phyloP scores from a whole-genome alignment of 441 rosid genomes.

The Populus hybrid region DNA sequence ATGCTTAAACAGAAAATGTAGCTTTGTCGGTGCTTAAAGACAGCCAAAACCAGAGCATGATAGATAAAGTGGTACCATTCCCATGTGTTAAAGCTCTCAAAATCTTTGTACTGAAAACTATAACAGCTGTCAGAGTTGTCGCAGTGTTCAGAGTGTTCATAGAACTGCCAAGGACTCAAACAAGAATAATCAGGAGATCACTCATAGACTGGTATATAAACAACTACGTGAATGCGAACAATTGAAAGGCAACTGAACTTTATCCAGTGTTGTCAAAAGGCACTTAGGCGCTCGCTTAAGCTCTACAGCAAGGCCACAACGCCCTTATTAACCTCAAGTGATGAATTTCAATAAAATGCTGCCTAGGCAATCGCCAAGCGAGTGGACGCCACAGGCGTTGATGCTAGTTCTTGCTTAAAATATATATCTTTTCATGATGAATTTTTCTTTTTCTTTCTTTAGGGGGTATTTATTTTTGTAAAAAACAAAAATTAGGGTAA shows the following conservation, averaged over 20 bases:
- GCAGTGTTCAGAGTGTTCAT: conserved; percentile 20
- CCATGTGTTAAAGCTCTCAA: conserved; percentile 18
- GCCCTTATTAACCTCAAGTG: no score
- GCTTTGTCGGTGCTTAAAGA: not conserved
- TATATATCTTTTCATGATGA: not conserved
- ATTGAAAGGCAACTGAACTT: not conserved
- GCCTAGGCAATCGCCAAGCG: no score
- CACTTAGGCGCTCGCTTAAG: not conserved
- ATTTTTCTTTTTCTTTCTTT: no score
- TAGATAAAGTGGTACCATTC: conserved; percentile 14
- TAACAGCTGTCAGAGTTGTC: conserved; percentile 24
- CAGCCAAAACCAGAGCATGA: not conserved
- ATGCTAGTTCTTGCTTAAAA: no score
- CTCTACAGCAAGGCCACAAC: no score
- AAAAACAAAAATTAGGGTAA: not conserved
- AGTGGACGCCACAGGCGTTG: no score
- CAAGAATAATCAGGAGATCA: not conserved
- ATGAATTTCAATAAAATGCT: no score
- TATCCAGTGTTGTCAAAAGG: not conserved
- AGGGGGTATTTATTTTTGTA: no score
- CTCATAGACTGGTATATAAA: not conserved
- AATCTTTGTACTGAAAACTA: not conserved
- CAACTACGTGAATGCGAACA: not conserved
- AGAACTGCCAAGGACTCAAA: conserved; percentile 25
- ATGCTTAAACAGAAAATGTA: not conserved